phyloP scores from a whole-genome alignment of 2,329 filamentous ascomycete species.

The Colletotrichum gloeosporioides region DNA sequence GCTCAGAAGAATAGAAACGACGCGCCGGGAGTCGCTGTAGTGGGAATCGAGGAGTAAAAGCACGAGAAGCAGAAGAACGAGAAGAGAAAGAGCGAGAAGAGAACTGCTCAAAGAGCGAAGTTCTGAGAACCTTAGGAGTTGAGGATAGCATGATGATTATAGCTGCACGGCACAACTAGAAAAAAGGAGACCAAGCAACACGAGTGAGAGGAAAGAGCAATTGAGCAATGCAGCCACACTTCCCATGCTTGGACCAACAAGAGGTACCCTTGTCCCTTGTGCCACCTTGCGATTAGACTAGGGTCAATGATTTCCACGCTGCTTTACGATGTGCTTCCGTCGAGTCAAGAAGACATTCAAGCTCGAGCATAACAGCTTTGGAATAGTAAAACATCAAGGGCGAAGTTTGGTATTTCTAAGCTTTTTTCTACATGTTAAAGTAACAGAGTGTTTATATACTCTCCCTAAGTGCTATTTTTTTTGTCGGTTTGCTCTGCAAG shows the following conservation, averaged over 20 bases:
- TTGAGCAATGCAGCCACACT: constrained; percentile 5
- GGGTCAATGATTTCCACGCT: neutral
- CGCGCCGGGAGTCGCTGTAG: constrained; percentile 19
- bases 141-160: neutral
- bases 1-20: constrained; percentile 49
- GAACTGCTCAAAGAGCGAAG: neutral
- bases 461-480: neutral
- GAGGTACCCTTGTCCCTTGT: neutral
- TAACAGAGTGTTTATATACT: neutral
- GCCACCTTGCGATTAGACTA: neutral
- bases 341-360: neutral
- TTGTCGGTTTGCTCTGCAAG: neutral
- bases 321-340: constrained; percentile 1
- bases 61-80: neutral
- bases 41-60: neutral
- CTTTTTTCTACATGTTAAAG: neutral
- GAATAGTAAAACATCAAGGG: neutral
- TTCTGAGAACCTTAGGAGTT: neutral
- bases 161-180: neutral
- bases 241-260: neutral
- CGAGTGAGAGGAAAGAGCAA: neutral
- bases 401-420: neutral
- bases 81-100: neutral
- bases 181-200: neutral
- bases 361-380: neutral